Base-by-base conservation (phyloP, 2,329 filamentous ascomycete species). In the Neonectria hederae region DNA sequence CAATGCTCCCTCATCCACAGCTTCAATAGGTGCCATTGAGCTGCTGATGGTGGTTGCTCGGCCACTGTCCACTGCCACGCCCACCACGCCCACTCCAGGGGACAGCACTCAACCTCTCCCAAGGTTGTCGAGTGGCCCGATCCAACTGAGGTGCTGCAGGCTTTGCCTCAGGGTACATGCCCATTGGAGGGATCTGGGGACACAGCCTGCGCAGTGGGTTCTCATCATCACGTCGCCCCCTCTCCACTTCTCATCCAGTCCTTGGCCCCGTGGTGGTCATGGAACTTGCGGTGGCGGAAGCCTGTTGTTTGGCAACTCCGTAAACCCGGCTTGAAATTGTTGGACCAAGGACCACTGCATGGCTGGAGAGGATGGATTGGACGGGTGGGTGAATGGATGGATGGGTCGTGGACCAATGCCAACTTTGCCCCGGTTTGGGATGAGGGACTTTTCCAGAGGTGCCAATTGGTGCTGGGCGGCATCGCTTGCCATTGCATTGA, bases 181-280 rank as follows among this genome's bases (percentile, higher is more conserved):
- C 72, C 69, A 74, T 74, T 74, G 72, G 72, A 73, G 65, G 64
- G 63, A 54, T 55, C 62, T 51, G 63, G 68, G 72, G 70, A 59
- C 65, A 56, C 61, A 63, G 69, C 63, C 67, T 66, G 65, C 38
- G 62, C 68, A 53, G 72, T 74, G 72, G 72, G 63, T 70, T 72
- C 65, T 65, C 59, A 52, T 40, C 65, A 70, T 67, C 63, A 68
- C 68, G 69, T 65, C 66, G 69, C 52, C 64, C 54, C 59, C 69
- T 42, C 70, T 74, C 70, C 68, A 71, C 69, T 65, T 62, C 68
- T 70, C 65, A 63, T 68, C 67, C 72, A 73, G 66, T 70, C 64
- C 65, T 62, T 65, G 62, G 56, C 53, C 69, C 72, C 65, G 55
- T 69, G 67, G 62, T 56, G 51, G 59, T 42, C 55, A 48, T 42